A percentile compares a stretch with the other conserved stretches of the same genome.
phyloP scores from a whole-genome alignment of 2,329 filamentous ascomycete species.

The Septoria petroselini region DNA sequence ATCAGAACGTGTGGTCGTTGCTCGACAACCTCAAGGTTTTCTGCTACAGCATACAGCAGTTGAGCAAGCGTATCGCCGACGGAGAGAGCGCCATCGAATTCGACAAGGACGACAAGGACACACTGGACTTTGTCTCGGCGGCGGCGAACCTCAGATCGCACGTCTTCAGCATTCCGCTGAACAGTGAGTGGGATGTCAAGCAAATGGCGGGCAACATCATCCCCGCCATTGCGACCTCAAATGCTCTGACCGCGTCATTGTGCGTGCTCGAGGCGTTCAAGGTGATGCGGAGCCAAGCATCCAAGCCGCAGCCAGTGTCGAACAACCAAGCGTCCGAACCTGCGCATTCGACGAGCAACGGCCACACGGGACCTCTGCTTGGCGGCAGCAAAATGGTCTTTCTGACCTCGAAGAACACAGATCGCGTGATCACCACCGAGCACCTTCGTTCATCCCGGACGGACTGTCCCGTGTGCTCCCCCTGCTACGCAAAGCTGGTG shows the following conservation, averaged over 20 bases:
- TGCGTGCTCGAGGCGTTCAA: conserved; percentile 93
- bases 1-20: conserved; percentile 75
- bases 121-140: conserved; percentile 87
- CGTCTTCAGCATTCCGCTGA: conserved; percentile 83
- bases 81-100: conserved; percentile 69
- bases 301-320: conserved; percentile 16
- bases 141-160: conserved; percentile 84
- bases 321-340: conserved; percentile 19
- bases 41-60: conserved; percentile 72
- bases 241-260: conserved; percentile 89
- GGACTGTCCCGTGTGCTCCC: conserved; percentile 72
- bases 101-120: conserved; percentile 95
- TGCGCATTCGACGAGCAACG: conserved; percentile 15
- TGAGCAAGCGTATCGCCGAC: conserved; percentile 69
- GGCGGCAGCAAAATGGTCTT: conserved; percentile 70
- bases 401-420: conserved; percentile 63
- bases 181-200: conserved; percentile 95
- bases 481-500: conserved; percentile 30
- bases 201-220: conserved; percentile 99
- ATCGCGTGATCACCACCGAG: conserved; percentile 58
- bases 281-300: conserved; percentile 62
- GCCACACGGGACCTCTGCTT: conserved; percentile 21
- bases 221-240: conserved; percentile 95
- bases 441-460: conserved; percentile 65
- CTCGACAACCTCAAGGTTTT: conserved; percentile 84